Evolutionary conservation across 805 yeast species (phyloP).

Genomic region (Lachancea quebecensis): DNA sequence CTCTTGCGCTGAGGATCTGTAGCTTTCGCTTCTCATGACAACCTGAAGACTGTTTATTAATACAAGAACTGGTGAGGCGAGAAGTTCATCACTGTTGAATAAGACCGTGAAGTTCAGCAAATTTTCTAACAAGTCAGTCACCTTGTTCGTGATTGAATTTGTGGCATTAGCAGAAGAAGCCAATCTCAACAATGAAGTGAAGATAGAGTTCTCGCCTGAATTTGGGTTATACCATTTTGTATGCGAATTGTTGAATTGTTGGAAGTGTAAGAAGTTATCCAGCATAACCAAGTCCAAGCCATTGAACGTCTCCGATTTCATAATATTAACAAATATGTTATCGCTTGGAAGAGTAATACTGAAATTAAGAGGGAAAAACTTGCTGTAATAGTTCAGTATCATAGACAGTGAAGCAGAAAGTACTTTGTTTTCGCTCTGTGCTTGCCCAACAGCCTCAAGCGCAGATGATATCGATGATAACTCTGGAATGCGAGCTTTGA

Average conservation of each 20-base stretch:
- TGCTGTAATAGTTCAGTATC: slow-evolving; percentile 37
- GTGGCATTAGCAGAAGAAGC: slow-evolving; percentile 33
- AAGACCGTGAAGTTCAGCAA: slow-evolving; percentile 47
- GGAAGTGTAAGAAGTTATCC: slow-evolving; percentile 56
- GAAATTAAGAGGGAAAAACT: slow-evolving; percentile 33
- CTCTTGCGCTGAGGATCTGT: slow-evolving; percentile 11
- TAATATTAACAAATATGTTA: slow-evolving; percentile 33
- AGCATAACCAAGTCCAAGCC: slow-evolving; percentile 53
- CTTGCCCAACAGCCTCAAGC: slow-evolving; percentile 36
- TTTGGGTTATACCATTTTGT: slow-evolving; percentile 76
- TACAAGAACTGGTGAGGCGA: slow-evolving; percentile 50
- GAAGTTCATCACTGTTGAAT: slow-evolving; percentile 40
- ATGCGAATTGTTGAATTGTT: slow-evolving; percentile 44
- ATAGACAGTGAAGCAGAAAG: slow-evolving; percentile 42
- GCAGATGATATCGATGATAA: slow-evolving; percentile 37
- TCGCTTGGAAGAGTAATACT: slow-evolving; percentile 27
- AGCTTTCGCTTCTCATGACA: slow-evolving; percentile 9
- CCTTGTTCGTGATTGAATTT: slow-evolving; percentile 35
- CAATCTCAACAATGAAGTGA: slow-evolving; percentile 57
- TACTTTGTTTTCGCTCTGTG: slow-evolving; percentile 36
- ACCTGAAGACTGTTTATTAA: slow-evolving; percentile 44
- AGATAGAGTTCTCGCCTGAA: slow-evolving; percentile 47
- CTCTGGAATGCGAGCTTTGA: slow-evolving; percentile 43
- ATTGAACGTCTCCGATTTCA: slow-evolving; percentile 30
- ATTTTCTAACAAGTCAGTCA: slow-evolving; percentile 41